Conservation (phyloP, 2,329 filamentous ascomycete species). For the Beauveria scarabaeidicola region DNA sequence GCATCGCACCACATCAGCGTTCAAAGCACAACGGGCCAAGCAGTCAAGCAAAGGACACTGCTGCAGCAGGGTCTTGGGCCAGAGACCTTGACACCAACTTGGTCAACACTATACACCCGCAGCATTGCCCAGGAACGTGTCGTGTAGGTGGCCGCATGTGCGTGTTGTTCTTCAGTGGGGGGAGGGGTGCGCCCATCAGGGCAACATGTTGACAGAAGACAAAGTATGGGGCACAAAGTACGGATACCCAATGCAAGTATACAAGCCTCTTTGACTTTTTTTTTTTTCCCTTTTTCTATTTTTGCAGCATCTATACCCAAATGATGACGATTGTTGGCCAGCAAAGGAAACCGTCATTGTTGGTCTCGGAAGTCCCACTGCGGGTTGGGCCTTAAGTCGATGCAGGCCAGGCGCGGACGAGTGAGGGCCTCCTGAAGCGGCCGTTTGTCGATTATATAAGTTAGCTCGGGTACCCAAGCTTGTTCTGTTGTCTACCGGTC, state of each 20-base stretch:
- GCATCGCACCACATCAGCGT: conserved; percentile 2
- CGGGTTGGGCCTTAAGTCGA: conserved; percentile 11
- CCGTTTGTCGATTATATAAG: conserved; percentile 26
- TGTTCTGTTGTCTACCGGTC: not conserved
- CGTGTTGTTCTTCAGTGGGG: conserved; percentile 11
- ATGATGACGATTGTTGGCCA: conserved; percentile 10
- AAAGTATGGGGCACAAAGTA: conserved; percentile 29
- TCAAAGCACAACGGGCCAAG: conserved; percentile 8
- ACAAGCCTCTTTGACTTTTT: conserved; percentile 23
- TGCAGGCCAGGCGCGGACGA: conserved; percentile 15
- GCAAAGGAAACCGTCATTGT: conserved; percentile 7
- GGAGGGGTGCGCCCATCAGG: conserved; percentile 20
- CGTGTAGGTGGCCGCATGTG: conserved; percentile 11
- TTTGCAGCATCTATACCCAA: conserved; percentile 2
- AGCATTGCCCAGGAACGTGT: conserved; percentile 18
- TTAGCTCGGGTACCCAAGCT: conserved; percentile 25
- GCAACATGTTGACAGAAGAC: conserved; percentile 16
- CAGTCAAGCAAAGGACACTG: conserved; percentile 10
- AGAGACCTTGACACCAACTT: conserved; percentile 14
- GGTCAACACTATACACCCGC: conserved; percentile 4
- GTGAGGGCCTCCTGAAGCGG: conserved; percentile 16
- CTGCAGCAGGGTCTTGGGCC: conserved; percentile 22
- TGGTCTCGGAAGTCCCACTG: conserved; percentile 13
- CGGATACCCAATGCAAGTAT: conserved; percentile 32
- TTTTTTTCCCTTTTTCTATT: not conserved